phyloP scores from a whole-genome alignment of 108 stramenopile species.

The Epipyxis sp. region DNA sequence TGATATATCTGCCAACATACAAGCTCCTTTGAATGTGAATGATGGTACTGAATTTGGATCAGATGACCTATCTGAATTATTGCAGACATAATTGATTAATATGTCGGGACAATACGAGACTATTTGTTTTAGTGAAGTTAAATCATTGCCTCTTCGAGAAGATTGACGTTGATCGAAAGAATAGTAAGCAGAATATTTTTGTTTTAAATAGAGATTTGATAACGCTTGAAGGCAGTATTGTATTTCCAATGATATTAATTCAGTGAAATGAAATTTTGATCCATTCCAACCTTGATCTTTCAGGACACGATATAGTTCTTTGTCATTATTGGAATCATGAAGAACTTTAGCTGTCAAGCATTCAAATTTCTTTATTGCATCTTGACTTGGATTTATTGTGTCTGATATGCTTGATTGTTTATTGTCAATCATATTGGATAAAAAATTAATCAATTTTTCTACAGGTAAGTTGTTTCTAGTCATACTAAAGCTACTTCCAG shows the following conservation, averaged over 20 bases:
- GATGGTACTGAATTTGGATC: no score
- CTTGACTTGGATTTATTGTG: no score
- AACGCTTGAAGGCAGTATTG: constrained; percentile 1
- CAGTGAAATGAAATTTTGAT: background rate
- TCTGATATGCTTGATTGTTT: no score
- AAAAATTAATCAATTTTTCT: no score
- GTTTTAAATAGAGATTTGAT: constrained; percentile 20
- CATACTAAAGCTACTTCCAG: no score
- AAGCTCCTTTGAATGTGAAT: background rate
- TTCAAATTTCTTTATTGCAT: constrained; percentile 1
- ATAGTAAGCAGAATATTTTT: no score
- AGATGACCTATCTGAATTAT: no score
- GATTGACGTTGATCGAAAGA: no score
- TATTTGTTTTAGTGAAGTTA: constrained; percentile 14
- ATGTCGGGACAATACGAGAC: constrained; percentile 18
- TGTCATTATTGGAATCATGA: background rate
- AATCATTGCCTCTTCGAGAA: background rate
- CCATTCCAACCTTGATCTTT: constrained; percentile 19
- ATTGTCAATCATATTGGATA: no score
- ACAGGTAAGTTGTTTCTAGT: no score
- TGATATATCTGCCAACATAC: background rate
- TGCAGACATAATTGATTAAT: constrained; percentile 3
- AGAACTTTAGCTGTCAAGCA: background rate
- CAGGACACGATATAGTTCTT: constrained; percentile 10
- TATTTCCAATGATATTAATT: background rate